Evolutionary conservation across 495 filamentous ascomycete species (phyloP).

Genomic region (Jackrogersella multiformis): DNA sequence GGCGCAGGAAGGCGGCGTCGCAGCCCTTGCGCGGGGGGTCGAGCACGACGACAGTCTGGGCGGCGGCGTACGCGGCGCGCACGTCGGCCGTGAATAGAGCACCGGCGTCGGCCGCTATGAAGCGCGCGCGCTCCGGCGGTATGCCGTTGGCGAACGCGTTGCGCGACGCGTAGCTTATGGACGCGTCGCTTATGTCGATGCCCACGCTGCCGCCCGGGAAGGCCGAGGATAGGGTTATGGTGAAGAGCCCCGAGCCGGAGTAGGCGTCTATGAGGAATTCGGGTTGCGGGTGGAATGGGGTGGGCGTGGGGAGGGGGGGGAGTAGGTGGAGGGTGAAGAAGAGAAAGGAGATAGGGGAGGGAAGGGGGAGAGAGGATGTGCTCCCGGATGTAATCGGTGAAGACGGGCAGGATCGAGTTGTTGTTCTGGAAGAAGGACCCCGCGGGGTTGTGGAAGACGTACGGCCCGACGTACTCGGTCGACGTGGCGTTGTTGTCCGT

Average conservation of each 20-base stretch:
- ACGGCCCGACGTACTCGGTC: conserved; percentile 87
- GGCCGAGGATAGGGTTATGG: conserved; percentile 85
- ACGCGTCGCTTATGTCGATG: conserved; percentile 68
- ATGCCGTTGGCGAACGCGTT: conserved; percentile 85
- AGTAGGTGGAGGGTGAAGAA: too few species aligned
- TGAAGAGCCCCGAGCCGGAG: conserved; percentile 96
- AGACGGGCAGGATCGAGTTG: conserved; percentile 92
- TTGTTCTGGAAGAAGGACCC: conserved; percentile 99
- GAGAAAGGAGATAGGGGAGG: conserved; percentile 47
- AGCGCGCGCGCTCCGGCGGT: conserved; percentile 64
- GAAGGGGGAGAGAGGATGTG: conserved; percentile 68
- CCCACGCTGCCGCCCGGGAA: conserved; percentile 65
- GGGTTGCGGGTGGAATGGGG: conserved; percentile 60
- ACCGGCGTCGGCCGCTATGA: conserved; percentile 85
- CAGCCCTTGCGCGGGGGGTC: conserved; percentile 97
- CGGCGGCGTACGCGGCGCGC: conserved; percentile 70
- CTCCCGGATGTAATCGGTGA: conserved; percentile 89
- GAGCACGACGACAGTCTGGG: conserved; percentile 88
- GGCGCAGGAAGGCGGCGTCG: conserved; percentile 81
- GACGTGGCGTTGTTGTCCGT: conserved; percentile 82
- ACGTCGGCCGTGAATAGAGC: conserved; percentile 77
- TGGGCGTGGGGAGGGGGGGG: conserved; percentile 29
- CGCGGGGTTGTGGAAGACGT: conserved; percentile 87
- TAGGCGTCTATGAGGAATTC: conserved; percentile 95
- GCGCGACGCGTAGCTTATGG: conserved; percentile 75